Evolutionary conservation across 495 filamentous ascomycete species (phyloP).

Genomic region (Rostrohypoxylon terebratum): DNA sequence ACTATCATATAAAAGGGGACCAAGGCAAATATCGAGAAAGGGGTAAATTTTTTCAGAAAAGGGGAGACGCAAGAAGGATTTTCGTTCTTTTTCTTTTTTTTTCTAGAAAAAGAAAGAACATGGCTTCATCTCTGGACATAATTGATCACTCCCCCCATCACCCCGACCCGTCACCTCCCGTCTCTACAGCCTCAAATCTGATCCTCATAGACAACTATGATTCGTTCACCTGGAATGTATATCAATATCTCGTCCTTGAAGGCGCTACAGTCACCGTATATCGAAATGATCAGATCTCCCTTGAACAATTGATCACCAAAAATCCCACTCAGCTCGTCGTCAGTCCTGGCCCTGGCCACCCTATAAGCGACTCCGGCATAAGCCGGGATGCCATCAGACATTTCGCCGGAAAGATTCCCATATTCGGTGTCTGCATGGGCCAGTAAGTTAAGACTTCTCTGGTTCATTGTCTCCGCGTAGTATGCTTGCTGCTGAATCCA

Average conservation of each 20-base stretch:
- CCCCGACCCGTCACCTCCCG: conserved; percentile 72
- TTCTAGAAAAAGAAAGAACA: conserved; percentile 43
- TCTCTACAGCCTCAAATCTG: conserved; percentile 85
- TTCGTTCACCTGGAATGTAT: conserved; percentile 99
- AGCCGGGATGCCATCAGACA: conserved; percentile 89
- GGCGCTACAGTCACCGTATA: conserved; percentile 89
- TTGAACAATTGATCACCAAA: conserved; percentile 83
- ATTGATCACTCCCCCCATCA: conserved; percentile 90
- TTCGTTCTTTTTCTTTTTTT: too few species aligned
- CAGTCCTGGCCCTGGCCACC: conserved; percentile 94
- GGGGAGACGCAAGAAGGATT: background rate
- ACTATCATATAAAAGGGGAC: background rate
- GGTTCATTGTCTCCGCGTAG: background rate
- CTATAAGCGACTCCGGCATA: conserved; percentile 87
- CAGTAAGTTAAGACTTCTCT: conserved; percentile 67
- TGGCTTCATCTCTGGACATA: conserved; percentile 63
- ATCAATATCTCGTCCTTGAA: conserved; percentile 95
- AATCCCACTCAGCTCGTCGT: conserved; percentile 94
- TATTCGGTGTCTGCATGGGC: conserved; percentile 99
- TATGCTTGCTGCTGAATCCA: conserved; percentile 7
- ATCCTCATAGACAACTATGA: conserved; percentile 99
- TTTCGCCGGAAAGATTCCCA: conserved; percentile 94
- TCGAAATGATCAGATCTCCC: conserved; percentile 89
- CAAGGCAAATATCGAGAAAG: background rate
- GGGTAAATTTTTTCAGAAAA: background rate